Percentiles rank a stretch among this genome's conserved stretches.
These are phyloP conservation scores for Lecanosticta acicola DNA, from an alignment of 2,329 filamentous ascomycete species.

Conservation along the genomic window DNA sequence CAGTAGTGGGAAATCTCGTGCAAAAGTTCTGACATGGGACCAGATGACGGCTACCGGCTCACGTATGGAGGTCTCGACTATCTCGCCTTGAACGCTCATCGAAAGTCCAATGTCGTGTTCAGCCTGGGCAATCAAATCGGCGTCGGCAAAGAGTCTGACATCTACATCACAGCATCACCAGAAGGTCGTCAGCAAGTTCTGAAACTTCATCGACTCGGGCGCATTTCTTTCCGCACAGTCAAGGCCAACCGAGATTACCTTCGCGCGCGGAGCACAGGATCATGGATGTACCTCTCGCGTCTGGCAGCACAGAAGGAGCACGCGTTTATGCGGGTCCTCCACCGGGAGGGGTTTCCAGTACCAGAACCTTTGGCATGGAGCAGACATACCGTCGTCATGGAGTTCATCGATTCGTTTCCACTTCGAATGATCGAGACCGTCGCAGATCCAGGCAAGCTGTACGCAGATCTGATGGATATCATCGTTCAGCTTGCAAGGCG, in stretches of 20 bases:
- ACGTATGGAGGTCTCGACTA: conserved; percentile 98
- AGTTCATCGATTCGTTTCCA: conserved; percentile 84
- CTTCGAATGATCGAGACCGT: conserved; percentile 81
- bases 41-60: conserved; percentile 87
- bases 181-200: conserved; percentile 72
- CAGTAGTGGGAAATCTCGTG: too few species aligned
- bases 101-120: conserved; percentile 74
- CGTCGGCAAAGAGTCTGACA: conserved; percentile 96
- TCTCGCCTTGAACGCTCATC: conserved; percentile 86
- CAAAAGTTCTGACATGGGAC: neutral
- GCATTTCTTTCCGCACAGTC: conserved; percentile 94
- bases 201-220: conserved; percentile 91
- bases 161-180: conserved; percentile 83
- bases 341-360: conserved; percentile 80
- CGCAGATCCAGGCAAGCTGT: conserved; percentile 76
- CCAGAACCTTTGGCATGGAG: conserved; percentile 84
- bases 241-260: conserved; percentile 96
- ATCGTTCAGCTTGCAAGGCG: conserved; percentile 78
- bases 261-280: conserved; percentile 69
- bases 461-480: conserved; percentile 82
- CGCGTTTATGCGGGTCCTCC: conserved; percentile 84
- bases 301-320: conserved; percentile 91
- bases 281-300: conserved; percentile 97
- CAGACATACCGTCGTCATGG: conserved; percentile 94
- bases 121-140: conserved; percentile 92